phyloP scores from a whole-genome alignment of 2,329 filamentous ascomycete genomes.

The Xylariaceae sp. region DNA sequence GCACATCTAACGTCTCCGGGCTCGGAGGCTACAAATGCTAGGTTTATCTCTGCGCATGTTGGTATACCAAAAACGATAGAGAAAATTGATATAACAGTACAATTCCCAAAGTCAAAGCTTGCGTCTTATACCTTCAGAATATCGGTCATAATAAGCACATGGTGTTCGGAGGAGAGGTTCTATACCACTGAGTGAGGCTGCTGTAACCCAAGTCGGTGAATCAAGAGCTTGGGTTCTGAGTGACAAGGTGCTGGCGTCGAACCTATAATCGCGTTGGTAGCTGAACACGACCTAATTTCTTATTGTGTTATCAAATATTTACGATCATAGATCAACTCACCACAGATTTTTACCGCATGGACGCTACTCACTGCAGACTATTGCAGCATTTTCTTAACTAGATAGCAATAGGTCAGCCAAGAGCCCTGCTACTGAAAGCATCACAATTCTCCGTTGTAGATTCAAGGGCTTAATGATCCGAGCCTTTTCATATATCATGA shows the following conservation, averaged over 20 bases:
- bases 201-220: background rate
- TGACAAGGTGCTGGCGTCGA: background rate
- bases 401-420: background rate
- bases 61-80: background rate
- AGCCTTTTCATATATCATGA: too few relatives aligned
- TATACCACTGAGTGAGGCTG: background rate
- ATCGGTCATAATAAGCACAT: too few relatives aligned
- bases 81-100: too few relatives aligned
- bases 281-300: background rate
- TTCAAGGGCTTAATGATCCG: too few relatives aligned
- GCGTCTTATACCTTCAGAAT: too few relatives aligned
- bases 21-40: background rate
- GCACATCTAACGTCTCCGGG: background rate
- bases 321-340: background rate
- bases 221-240: background rate
- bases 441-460: too few relatives aligned
- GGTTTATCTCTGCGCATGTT: too few relatives aligned
- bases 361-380: background rate
- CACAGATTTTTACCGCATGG: conserved; percentile 7
- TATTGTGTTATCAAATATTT: background rate
- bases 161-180: background rate
- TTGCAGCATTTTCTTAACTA: background rate
- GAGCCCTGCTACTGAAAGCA: background rate
- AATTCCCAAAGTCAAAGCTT: too few relatives aligned
- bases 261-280: background rate